Evolutionary conservation across 352 stramenopile genomes (phyloP), one percentile per base, ranked within the genome.

Genomic region (Phytophthora lateralis): DNA sequence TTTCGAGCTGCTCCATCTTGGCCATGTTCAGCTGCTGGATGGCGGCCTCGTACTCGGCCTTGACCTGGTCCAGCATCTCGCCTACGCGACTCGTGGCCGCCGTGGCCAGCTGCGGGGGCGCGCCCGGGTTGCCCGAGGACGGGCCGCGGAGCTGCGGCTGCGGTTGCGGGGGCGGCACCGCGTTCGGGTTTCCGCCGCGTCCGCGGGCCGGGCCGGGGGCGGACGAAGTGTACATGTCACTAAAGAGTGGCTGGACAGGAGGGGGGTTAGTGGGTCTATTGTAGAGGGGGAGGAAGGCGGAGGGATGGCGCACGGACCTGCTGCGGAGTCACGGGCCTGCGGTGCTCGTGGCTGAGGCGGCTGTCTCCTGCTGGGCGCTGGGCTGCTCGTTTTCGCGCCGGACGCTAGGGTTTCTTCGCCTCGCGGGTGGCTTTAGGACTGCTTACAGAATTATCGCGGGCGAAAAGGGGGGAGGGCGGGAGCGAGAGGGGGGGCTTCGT

Each of bases 1-100:
- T 76, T 55, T 93, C 86, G n/a, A 93, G 78, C 63, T 93, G 84
- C 55, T 93, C 86, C 76, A 95, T 92, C 76, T 93, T 95, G 67
- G 76, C 75, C 56, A 93, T 92, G 68, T 93, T 93, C 2, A 95
- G 76, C 60, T 95, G 86, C 66, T 95, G 86, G 42, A 95, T 81
- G 11, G 85, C 78, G 14, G 78, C 82, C 57, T 95, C 84, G 56
- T 92, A 95, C 63, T 95, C 86, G 47, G 66, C 83, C 63, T 95
- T 95, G 21, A 91, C 77, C 45, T 90, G 85, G 65, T 95, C 86
- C 27, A 95, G 72, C 82, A 93, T 92, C 45, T 95, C 86, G 26
- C 82, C 73, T 8, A 95, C 78, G 42, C 84, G 82, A 29, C 53
- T 88, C 3, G 79, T 88, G 24, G 79, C 78, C 2, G 59, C 55